Evolutionary conservation across 306 rosid species (phyloP).

Genomic region (Vigna trinervia): DNA sequence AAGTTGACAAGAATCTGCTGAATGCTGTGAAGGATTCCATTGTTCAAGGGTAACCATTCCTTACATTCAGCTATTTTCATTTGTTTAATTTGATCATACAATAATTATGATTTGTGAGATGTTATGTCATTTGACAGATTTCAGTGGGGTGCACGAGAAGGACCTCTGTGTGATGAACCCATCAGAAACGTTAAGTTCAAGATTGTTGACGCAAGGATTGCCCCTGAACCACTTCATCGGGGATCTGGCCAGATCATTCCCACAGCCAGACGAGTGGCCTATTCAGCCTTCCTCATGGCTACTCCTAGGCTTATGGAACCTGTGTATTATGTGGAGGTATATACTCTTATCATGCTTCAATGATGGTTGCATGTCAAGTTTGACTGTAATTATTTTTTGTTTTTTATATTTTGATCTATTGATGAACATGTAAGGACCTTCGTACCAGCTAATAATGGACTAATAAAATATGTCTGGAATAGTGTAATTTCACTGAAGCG

Average conservation of each 20-base stretch:
- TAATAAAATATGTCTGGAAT: constrained; percentile 14
- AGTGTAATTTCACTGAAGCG: neutral
- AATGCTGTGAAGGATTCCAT: constrained; percentile 94
- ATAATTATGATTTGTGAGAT: constrained; percentile 1
- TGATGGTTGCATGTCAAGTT: constrained; percentile 31
- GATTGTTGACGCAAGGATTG: constrained; percentile 98
- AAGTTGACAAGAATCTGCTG: constrained; percentile 87
- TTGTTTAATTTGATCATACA: constrained; percentile 27
- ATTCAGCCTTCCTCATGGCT: constrained; percentile 96
- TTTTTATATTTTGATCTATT: neutral
- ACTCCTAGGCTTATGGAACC: constrained; percentile 99
- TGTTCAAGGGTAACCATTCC: constrained; percentile 85
- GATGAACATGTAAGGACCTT: too few species aligned
- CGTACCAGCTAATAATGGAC: constrained; percentile 13
- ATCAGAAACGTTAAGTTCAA: constrained; percentile 96
- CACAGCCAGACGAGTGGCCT: constrained; percentile 91
- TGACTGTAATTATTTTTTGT: constrained; percentile 17
- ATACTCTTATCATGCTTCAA: constrained; percentile 1
- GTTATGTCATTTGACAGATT: constrained; percentile 62
- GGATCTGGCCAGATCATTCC: constrained; percentile 97
- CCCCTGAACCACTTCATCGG: constrained; percentile 87
- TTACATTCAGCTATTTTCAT: constrained; percentile 19
- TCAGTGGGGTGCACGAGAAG: constrained; percentile 99
- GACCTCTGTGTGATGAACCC: constrained; percentile 98
- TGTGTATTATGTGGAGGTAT: constrained; percentile 90